Percentiles rank a stretch among this genome's conserved stretches.
Evolutionary conservation across 1,284 basidiomycete species (phyloP).

Genomic region (Cryptococcus sp.): DNA sequence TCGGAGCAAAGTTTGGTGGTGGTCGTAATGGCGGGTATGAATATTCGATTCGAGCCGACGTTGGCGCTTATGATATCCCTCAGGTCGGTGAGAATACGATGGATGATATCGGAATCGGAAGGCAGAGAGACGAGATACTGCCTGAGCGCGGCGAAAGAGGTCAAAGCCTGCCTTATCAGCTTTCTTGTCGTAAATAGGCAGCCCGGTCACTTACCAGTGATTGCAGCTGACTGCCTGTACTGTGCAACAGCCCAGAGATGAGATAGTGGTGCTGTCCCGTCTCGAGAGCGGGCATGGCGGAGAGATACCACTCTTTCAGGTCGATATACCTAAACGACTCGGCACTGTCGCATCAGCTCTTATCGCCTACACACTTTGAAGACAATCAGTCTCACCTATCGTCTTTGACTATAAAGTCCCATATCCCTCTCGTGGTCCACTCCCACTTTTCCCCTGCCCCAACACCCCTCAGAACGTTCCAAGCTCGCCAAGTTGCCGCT

Average conservation of each 20-base stretch:
- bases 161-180: constrained; percentile 7
- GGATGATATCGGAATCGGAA: not conserved
- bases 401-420: constrained; percentile 4
- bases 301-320: constrained; percentile 56
- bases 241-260: constrained; percentile 67
- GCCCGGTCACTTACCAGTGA: constrained; percentile 60
- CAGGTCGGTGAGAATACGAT: constrained; percentile 53
- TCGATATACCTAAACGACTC: constrained; percentile 57
- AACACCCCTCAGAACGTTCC: constrained; percentile 49
- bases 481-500: constrained; percentile 64
- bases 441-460: constrained; percentile 46
- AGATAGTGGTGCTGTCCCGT: constrained; percentile 53
- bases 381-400: constrained; percentile 49
- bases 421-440: constrained; percentile 30
- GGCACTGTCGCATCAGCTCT: constrained; percentile 31
- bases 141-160: constrained; percentile 13
- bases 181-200: not conserved
- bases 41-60: constrained; percentile 59
- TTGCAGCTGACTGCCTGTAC: constrained; percentile 70
- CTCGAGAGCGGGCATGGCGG: constrained; percentile 62
- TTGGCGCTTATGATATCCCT: constrained; percentile 53
- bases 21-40: constrained; percentile 71
- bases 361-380: too few relatives aligned
- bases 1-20: constrained; percentile 55
- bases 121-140: not conserved